These are phyloP conservation scores for Fusarium torreyae DNA, from an alignment of 2,329 filamentous ascomycete species.

Conservation along the genomic window DNA sequence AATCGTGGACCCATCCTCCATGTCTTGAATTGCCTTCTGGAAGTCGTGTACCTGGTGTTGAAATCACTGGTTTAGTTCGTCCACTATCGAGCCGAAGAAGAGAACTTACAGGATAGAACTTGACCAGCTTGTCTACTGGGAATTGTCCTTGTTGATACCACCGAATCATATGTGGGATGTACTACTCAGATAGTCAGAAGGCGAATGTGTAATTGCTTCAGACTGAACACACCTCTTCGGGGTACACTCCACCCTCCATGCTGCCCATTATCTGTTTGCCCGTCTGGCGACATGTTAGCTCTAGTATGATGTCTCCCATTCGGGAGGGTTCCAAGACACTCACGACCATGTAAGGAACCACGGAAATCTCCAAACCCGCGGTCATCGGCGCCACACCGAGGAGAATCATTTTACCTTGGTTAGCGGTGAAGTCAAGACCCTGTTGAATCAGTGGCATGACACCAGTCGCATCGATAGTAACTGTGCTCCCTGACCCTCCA, in stretches of 20 bases:
- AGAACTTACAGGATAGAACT: background rate
- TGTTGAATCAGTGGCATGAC: background rate
- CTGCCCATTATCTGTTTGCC: background rate
- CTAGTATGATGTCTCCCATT: too few relatives aligned
- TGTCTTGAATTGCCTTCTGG: background rate
- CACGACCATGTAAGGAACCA: background rate
- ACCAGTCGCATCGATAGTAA: background rate
- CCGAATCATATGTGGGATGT: background rate
- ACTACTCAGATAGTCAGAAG: background rate
- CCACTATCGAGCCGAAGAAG: background rate
- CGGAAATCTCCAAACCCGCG: background rate
- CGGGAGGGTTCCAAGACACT: background rate
- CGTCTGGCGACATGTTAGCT: background rate
- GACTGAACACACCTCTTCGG: background rate
- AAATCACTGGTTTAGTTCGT: background rate
- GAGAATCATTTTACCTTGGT: background rate
- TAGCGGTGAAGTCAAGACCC: background rate
- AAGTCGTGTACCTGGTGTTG: background rate
- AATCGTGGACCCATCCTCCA: background rate
- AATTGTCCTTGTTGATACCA: background rate
- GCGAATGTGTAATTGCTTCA: background rate
- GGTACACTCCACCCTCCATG: background rate
- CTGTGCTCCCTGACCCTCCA: background rate
- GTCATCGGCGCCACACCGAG: background rate
- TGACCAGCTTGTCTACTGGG: background rate